A percentile compares a stretch with the other conserved stretches of the same genome.
These are phyloP conservation scores for Pontederia crassipes DNA, from an alignment of 176 grass and related monocot species.

Conservation along the genomic window DNA sequence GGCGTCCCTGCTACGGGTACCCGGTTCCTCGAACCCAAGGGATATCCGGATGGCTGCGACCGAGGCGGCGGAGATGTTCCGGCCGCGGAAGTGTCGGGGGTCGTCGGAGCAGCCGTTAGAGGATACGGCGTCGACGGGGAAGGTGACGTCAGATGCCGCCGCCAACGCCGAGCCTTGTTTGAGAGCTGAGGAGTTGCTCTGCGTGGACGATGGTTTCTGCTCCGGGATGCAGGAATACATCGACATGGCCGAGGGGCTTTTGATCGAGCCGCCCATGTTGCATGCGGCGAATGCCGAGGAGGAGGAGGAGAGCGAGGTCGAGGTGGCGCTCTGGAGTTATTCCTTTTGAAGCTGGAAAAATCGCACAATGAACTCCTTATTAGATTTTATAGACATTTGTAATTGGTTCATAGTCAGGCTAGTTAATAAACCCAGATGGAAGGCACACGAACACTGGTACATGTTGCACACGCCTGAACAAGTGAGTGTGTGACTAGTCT, in stretches of 20 bases:
- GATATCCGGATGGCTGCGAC: slow-evolving; percentile 12
- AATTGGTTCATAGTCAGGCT: no score
- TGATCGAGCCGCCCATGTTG: slow-evolving; percentile 1
- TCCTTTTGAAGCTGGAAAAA: background rate
- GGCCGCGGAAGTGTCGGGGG: background rate
- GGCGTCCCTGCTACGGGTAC: slow-evolving; percentile 1
- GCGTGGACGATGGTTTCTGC: background rate
- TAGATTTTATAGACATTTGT: no score
- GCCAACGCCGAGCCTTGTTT: background rate
- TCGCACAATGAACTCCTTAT: background rate
- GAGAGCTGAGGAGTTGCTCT: background rate
- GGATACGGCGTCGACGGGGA: background rate
- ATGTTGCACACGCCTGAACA: no score
- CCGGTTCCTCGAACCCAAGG: background rate
- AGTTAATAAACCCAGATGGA: no score
- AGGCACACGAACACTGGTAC: no score
- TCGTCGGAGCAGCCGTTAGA: background rate
- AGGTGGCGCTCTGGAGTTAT: slow-evolving; percentile 15
- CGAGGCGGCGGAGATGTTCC: slow-evolving; percentile 5
- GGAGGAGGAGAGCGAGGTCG: background rate
- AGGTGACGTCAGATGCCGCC: background rate
- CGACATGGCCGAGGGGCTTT: slow-evolving; percentile 13
- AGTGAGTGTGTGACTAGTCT: no score
- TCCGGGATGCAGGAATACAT: slow-evolving; percentile 14
- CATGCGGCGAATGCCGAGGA: background rate